Conservation (phyloP, 2,329 filamentous ascomycete species). For the Metarhizium album region DNA sequence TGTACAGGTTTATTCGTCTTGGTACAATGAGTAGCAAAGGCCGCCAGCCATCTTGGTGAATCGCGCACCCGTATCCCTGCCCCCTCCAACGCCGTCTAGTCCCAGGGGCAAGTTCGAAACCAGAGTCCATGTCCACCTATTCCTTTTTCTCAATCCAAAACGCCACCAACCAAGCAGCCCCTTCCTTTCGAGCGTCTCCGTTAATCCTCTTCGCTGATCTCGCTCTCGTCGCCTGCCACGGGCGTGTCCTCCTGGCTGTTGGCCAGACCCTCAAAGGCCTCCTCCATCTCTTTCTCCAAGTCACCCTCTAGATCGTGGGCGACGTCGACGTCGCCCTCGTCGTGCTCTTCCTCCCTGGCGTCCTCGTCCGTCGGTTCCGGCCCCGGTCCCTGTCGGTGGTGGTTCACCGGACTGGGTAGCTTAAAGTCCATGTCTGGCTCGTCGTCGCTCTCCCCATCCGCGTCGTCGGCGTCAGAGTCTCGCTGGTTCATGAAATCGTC, state of each 20-base stretch:
- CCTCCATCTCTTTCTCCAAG: constrained; percentile 42
- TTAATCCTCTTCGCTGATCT: constrained; percentile 57
- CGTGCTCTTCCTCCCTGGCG: constrained; percentile 14
- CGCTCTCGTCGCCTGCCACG: constrained; percentile 40
- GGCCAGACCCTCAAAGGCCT: constrained; percentile 40
- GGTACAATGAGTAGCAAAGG: no score
- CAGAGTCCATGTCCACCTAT: no score
- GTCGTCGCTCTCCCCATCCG: constrained; percentile 35
- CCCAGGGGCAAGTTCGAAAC: neutral
- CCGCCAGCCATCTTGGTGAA: no score
- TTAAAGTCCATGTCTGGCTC: constrained; percentile 40
- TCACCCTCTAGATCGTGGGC: constrained; percentile 24
- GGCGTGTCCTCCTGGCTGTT: constrained; percentile 39
- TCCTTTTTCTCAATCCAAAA: no score
- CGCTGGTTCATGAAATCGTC: constrained; percentile 41
- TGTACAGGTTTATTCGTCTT: no score
- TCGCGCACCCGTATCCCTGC: no score
- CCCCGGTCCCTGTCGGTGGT: constrained; percentile 18
- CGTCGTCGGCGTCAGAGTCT: constrained; percentile 32
- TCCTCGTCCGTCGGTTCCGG: constrained; percentile 19
- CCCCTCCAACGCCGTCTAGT: neutral
- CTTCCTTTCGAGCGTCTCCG: neutral
- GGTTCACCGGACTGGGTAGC: constrained; percentile 42
- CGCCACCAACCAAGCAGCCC: neutral
- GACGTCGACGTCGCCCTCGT: constrained; percentile 16